These are phyloP conservation scores for Suillus discolor DNA, from an alignment of 768 basidiomycete species.

Conservation along the genomic window DNA sequence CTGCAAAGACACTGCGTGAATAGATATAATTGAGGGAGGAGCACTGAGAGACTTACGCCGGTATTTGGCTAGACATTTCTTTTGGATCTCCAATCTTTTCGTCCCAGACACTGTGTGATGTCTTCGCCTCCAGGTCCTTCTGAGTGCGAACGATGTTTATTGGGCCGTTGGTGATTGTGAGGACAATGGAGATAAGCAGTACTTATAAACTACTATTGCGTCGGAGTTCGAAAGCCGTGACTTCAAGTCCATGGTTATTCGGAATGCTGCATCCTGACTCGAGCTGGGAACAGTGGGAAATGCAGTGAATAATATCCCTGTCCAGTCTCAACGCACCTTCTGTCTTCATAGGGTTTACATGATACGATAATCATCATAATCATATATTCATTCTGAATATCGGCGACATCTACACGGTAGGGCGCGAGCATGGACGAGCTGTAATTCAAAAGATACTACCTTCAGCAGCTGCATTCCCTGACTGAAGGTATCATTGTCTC, in stretches of 20 bases:
- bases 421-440: not conserved
- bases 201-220: not conserved
- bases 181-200: not conserved
- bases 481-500: not conserved
- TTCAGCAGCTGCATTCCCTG: not conserved
- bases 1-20: conserved; percentile 11
- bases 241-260: not conserved
- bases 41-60: conserved; percentile 5
- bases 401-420: not conserved
- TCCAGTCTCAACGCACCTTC: not conserved
- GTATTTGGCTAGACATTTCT: not conserved
- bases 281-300: not conserved
- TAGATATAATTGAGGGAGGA: not conserved
- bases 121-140: not conserved
- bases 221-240: not conserved
- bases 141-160: not conserved
- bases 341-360: not conserved
- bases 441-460: not conserved
- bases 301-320: not conserved
- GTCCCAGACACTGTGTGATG: not conserved
- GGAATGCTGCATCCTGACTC: not conserved
- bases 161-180: not conserved
- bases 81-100: not conserved
- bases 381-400: not conserved
- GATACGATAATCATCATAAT: not conserved